phyloP scores from a whole-genome alignment of 768 basidiomycete species.

The Tylopilus sp. region DNA sequence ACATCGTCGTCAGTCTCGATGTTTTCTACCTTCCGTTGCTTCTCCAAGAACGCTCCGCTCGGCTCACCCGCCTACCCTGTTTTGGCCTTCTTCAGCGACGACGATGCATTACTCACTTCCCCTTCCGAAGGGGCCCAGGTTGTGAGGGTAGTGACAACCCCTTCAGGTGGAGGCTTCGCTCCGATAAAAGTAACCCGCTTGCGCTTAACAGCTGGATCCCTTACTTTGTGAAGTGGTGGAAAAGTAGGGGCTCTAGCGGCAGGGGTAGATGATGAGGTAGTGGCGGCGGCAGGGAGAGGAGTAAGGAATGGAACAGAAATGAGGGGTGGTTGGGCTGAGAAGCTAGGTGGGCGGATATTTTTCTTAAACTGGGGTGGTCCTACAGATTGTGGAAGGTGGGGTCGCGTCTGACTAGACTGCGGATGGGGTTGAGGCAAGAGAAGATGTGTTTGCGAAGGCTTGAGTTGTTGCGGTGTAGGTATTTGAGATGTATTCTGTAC shows the following conservation, averaged over 20 bases:
- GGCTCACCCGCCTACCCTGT: constrained; percentile 66
- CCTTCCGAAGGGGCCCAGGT: constrained; percentile 32
- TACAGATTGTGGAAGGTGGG: neutral
- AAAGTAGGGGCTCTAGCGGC: constrained; percentile 41
- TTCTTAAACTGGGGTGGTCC: constrained; percentile 17
- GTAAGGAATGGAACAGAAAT: constrained; percentile 32
- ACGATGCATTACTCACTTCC: constrained; percentile 47
- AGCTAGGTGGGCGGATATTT: constrained; percentile 15
- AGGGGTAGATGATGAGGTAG: constrained; percentile 47
- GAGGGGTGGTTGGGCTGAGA: constrained; percentile 16
- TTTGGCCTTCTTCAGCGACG: constrained; percentile 70
- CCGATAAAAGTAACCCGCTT: constrained; percentile 30
- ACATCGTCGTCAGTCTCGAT: constrained; percentile 70
- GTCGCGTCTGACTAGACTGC: constrained; percentile 8
- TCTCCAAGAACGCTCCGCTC: constrained; percentile 46
- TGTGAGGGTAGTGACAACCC: constrained; percentile 29
- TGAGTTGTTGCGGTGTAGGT: constrained; percentile 14
- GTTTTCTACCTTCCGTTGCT: constrained; percentile 36
- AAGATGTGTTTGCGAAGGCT: constrained; percentile 9
- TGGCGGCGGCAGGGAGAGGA: constrained; percentile 42
- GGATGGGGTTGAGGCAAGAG: constrained; percentile 10
- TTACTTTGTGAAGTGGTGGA: constrained; percentile 34
- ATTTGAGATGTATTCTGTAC: constrained; percentile 17
- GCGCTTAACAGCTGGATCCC: constrained; percentile 33
- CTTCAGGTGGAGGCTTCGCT: constrained; percentile 35